Evolutionary conservation across 2,329 filamentous ascomycete genomes (phyloP), one percentile per base, ranked within the genome.

Genomic region (Nothophoma quercina): DNA sequence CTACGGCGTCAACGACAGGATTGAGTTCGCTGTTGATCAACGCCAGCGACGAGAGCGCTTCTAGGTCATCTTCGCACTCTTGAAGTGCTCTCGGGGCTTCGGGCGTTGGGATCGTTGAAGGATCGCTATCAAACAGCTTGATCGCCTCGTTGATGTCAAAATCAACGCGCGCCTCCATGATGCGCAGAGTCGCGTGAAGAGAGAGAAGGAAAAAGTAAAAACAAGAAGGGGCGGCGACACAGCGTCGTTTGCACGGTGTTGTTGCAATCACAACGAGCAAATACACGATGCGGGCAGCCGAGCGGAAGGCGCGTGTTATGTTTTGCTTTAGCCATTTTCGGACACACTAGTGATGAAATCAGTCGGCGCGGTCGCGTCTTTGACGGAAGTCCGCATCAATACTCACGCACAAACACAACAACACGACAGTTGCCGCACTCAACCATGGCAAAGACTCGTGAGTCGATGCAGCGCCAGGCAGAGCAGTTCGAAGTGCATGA

Each of bases 121-220:
- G 93, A 74, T 98, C 93, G 77, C 91, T 96, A 84, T 97, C 90
- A 78, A 97, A 99, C 74, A 91, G 85, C 82, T 96, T 97, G 75
- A 98, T 88, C 62, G 92, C 91, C 80, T 96, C 89, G 75, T 97
- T 96, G 77, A 99, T 91, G 75, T 98, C 91, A 79, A 99, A 99
- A 70, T 88, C 84, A 73, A 92, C 84, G 59, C 77, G 78, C 60
- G 81, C 79, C 65, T 83, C 82, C 79, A 89, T 89, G 69, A 81
- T 88, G 87, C 70, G 63, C 61, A 60, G 49, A 58, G 46, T 59
- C 45, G 56, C 46, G 42, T 45, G 26, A 39, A 35, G 43, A 40
- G 36, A 43, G 52, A 51, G 28, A 36, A 41, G 47, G 47, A 42
- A 54, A 54, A 54, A 49, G 15, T 44, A 54, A 38, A 32, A 58